Conservation (phyloP, 2,329 filamentous ascomycete species). For the Knufia fluminis region DNA sequence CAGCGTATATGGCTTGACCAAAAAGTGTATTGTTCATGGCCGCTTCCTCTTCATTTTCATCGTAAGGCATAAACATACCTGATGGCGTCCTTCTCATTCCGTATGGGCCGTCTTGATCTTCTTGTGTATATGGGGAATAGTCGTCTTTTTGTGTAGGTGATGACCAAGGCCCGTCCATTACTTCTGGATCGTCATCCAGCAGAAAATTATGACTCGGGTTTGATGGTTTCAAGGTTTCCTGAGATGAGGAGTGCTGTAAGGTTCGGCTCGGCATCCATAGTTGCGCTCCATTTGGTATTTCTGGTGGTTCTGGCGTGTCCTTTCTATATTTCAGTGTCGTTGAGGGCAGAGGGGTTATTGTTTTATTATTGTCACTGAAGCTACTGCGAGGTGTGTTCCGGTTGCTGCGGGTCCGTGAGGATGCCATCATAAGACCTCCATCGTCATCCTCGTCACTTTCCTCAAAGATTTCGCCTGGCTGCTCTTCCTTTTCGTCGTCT, state of each 20-base stretch:
- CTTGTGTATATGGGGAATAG: slow-evolving; percentile 19
- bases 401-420: slow-evolving; percentile 41
- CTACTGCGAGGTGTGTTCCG: slow-evolving; percentile 48
- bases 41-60: slow-evolving; percentile 58
- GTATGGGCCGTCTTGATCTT: slow-evolving; percentile 45
- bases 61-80: slow-evolving; percentile 85
- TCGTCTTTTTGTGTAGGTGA: slow-evolving; percentile 23
- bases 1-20: slow-evolving; percentile 70
- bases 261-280: slow-evolving; percentile 35
- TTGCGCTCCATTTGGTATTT: slow-evolving; percentile 25
- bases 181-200: slow-evolving; percentile 52
- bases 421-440: slow-evolving; percentile 73
- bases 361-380: slow-evolving; percentile 61
- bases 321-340: slow-evolving; percentile 79
- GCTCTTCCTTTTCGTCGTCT: slow-evolving; percentile 63
- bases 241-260: slow-evolving; percentile 65
- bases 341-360: slow-evolving; percentile 76
- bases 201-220: slow-evolving; percentile 57
- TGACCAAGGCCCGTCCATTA: slow-evolving; percentile 38
- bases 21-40: slow-evolving; percentile 56
- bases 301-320: slow-evolving; percentile 57
- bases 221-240: slow-evolving; percentile 69
- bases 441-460: slow-evolving; percentile 56
- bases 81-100: slow-evolving; percentile 71
- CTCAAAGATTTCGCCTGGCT: slow-evolving; percentile 38